Evolutionary conservation across 1,139 yeast genomes (phyloP).

Genomic region (Candida smagusa): DNA sequence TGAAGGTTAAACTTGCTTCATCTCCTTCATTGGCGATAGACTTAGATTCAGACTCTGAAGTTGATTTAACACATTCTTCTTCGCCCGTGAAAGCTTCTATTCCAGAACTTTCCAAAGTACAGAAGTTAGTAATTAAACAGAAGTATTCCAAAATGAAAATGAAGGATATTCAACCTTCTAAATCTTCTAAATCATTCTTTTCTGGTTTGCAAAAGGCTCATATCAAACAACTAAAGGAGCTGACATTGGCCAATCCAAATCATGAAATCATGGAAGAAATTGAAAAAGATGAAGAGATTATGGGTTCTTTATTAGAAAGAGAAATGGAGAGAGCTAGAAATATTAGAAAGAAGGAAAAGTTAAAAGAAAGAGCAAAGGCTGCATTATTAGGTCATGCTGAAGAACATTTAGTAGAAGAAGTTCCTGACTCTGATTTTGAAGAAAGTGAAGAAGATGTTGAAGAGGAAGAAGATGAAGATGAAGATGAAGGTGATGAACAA

Average conservation of each 20-base stretch:
- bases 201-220: conserved; percentile 31
- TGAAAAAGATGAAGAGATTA: conserved; percentile 40
- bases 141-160: conserved; percentile 28
- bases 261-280: conserved; percentile 31
- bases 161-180: conserved; percentile 3
- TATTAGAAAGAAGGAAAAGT: conserved; percentile 49
- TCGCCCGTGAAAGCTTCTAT: conserved; percentile 13
- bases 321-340: conserved; percentile 56
- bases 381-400: conserved; percentile 20
- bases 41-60: conserved; percentile 24
- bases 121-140: conserved; percentile 32
- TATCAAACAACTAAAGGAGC: conserved; percentile 31
- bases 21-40: conserved; percentile 18
- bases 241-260: conserved; percentile 26
- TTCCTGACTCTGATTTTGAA: conserved; percentile 17
- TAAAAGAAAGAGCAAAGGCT: conserved; percentile 34
- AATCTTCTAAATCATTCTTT: conserved; percentile 7
- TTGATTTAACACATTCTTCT: conserved; percentile 9
- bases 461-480: conserved; percentile 7
- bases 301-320: conserved; percentile 54
- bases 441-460: conserved; percentile 13
- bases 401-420: conserved; percentile 15
- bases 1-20: conserved; percentile 24
- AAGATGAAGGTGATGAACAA: conserved; percentile 18
- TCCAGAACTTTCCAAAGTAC: conserved; percentile 38